phyloP scores from a whole-genome alignment of 192 early-diverging fungal species.

The Geranomyces michiganensis region DNA sequence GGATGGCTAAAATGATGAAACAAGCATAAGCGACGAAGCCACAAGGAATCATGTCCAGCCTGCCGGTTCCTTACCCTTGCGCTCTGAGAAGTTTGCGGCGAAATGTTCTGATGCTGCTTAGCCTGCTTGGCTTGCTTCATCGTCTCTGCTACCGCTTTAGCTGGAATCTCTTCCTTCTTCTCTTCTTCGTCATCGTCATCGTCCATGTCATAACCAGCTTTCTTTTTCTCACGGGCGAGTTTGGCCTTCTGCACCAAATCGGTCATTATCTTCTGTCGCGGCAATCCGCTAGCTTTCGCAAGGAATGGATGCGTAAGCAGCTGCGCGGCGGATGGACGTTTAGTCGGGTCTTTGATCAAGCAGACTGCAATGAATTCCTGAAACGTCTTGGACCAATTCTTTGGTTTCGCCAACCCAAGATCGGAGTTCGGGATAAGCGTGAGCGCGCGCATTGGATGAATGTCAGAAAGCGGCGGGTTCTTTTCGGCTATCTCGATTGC shows the following conservation, averaged over 20 bases:
- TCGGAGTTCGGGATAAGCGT: slow-evolving; percentile 57
- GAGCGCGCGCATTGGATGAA: slow-evolving; percentile 68
- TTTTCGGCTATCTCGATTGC: slow-evolving; percentile 71
- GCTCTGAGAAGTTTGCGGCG: slow-evolving; percentile 27
- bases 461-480: slow-evolving; percentile 65
- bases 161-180: slow-evolving; percentile 47
- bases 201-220: slow-evolving; percentile 51
- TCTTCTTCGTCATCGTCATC: slow-evolving; percentile 62
- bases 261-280: slow-evolving; percentile 47
- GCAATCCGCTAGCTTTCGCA: slow-evolving; percentile 42
- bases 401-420: slow-evolving; percentile 61
- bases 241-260: slow-evolving; percentile 56
- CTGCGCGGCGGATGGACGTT: slow-evolving; percentile 55
- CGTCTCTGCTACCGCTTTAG: slow-evolving; percentile 48
- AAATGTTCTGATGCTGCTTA: slow-evolving; percentile 23
- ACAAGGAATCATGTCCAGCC: too few species aligned
- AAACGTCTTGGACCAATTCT: slow-evolving; percentile 61
- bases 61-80: background rate
- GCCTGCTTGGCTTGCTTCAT: slow-evolving; percentile 49
- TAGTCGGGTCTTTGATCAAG: slow-evolving; percentile 56
- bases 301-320: slow-evolving; percentile 65
- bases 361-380: slow-evolving; percentile 62
- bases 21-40: too few species aligned
- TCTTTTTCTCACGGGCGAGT: slow-evolving; percentile 51
- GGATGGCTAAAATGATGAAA: too few species aligned